Percentiles rank a stretch among this genome's conserved stretches.
Conservation (phyloP, 495 filamentous ascomycete species). For the Penicillium coffeae region DNA sequence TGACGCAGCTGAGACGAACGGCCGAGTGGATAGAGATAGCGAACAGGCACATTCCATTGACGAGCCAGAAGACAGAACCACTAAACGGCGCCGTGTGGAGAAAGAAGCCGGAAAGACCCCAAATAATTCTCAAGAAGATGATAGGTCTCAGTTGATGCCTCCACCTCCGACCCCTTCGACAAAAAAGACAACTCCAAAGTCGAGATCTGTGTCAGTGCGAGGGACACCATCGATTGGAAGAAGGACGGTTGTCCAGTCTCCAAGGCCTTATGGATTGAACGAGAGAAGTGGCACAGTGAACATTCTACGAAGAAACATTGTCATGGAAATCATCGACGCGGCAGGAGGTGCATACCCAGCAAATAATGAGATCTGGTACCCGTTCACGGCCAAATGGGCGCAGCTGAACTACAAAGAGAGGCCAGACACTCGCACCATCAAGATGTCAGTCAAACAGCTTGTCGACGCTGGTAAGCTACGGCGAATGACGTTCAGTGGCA, state of each 20-base stretch:
- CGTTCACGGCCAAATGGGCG: constrained; percentile 60
- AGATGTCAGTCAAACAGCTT: constrained; percentile 56
- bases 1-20: neutral
- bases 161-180: too few species aligned
- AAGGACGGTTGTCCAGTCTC: neutral
- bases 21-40: neutral
- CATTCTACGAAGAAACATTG: constrained; percentile 54
- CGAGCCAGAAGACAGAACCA: neutral
- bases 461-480: constrained; percentile 55
- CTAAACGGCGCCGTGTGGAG: neutral
- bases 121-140: neutral
- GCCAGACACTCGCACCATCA: constrained; percentile 51
- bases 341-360: constrained; percentile 72
- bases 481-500: constrained; percentile 61
- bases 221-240: neutral
- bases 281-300: constrained; percentile 44
- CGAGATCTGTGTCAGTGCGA: neutral
- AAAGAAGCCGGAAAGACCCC: neutral
- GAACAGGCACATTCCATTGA: neutral
- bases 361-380: constrained; percentile 66
- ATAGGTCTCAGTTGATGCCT: neutral
- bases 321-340: constrained; percentile 64
- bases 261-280: neutral
- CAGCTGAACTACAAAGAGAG: constrained; percentile 43
- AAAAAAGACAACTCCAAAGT: neutral